These are phyloP conservation scores for Neltuma alba DNA, from an alignment of 306 rosid genomes.

Conservation along the genomic window DNA sequence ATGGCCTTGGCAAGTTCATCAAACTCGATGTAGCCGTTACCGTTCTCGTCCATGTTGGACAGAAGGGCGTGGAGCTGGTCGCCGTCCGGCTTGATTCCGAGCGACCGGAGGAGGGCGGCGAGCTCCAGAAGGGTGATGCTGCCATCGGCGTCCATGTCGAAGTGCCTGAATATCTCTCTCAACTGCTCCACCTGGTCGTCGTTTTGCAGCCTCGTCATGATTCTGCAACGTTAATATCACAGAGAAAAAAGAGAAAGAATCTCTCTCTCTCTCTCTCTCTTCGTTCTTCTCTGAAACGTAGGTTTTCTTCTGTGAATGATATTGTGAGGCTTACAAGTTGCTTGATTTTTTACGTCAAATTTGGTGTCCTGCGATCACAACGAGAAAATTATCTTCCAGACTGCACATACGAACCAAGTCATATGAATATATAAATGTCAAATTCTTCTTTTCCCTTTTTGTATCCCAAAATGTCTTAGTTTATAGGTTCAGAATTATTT, in stretches of 20 bases:
- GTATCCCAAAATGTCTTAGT: no score
- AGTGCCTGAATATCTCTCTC: conserved; percentile 57
- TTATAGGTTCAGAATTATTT: not conserved
- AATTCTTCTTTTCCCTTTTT: not conserved
- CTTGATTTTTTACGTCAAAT: not conserved
- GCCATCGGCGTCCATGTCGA: conserved; percentile 74
- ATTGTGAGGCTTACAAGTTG: not conserved
- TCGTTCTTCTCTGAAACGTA: not conserved
- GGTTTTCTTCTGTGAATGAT: not conserved
- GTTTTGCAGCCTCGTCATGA: conserved; percentile 37
- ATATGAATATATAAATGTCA: not conserved
- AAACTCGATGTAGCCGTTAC: conserved; percentile 67
- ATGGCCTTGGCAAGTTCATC: conserved; percentile 59
- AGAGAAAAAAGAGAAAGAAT: not conserved
- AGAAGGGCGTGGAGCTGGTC: conserved; percentile 61
- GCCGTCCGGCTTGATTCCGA: conserved; percentile 67
- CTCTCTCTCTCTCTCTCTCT: not conserved
- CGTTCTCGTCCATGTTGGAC: conserved; percentile 62
- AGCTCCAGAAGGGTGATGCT: conserved; percentile 77
- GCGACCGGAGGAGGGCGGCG: conserved; percentile 71
- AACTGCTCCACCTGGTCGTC: conserved; percentile 57
- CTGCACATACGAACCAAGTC: not conserved
- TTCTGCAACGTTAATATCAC: not conserved
- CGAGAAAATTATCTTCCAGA: not conserved
- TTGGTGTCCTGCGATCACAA: not conserved